Base-by-base conservation (phyloP, 1,139 yeast genomes). In the Kodamaea derodonti region DNA sequence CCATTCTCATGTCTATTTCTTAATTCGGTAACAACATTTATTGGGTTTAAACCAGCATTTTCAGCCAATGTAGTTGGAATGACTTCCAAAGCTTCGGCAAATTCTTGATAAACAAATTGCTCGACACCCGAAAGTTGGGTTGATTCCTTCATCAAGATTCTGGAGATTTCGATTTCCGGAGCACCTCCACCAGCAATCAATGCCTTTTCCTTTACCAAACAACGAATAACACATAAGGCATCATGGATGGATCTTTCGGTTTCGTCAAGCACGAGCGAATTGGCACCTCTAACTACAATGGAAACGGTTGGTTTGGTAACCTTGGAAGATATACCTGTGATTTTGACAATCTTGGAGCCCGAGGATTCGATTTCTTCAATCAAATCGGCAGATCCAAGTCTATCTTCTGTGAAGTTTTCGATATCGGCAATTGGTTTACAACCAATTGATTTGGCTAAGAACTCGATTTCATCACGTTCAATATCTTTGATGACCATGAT, bases 161-260 rank as follows among this genome's bases (percentile, higher is more conserved):
- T 79, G 4, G 97, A 82, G 12, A 90, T 84, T 66, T 92, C 98
- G 48, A 92, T 80, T 65, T 92, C 99, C 31, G 98, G 96, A 4
- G 98, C 97, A 48, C 98, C 98, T 46, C 99, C 98, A 51, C 99
- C 99, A 11, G 97, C 97, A 63, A 92, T 87, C 54, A 92, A 71
- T 2, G 96, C 97, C 56, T 79, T 84, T 62, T 88, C 92, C 60
- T 92, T 90, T 27, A 94, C 97, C 38, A 92, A 70, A 68, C 98
- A 92, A 59, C 97, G 81, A 38, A 94, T 77, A 18, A 94, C 99
- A 72, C 99, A 92, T 40, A 92, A 74, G 1, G 98, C 97, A 62
- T 92, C 98, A 56, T 92, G 99, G 48, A 92, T 69, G 4, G 97
- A 88, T 61, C 98, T 82, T 60, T 94, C 99, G 30, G 97, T 80